phyloP scores from a whole-genome alignment of 306 rosid species.

The Neltuma alba region DNA sequence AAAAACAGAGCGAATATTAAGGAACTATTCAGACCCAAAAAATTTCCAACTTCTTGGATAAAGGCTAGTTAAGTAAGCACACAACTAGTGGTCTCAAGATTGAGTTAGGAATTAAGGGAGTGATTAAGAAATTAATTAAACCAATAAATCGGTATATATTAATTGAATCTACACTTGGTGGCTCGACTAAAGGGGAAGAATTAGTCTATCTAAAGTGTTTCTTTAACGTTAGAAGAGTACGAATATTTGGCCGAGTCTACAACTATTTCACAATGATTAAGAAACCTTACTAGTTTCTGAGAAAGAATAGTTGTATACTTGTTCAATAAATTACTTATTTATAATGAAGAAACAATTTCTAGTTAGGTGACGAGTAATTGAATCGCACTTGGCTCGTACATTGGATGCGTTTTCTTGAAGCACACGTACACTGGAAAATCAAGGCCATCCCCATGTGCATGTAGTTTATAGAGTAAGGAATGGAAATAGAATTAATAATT shows the following conservation, averaged over 20 bases:
- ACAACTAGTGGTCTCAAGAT: not conserved
- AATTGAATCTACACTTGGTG: not conserved
- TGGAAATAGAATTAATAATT: not conserved
- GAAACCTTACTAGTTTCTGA: not conserved
- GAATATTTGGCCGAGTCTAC: slow-evolving; percentile 29
- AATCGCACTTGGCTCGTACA: slow-evolving; percentile 20
- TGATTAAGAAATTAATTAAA: not conserved
- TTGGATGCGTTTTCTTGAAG: slow-evolving; percentile 44
- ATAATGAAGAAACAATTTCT: slow-evolving; percentile 42
- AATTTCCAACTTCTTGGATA: not conserved
- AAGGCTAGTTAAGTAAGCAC: not conserved
- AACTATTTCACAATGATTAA: not conserved
- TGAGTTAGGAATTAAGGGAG: not conserved
- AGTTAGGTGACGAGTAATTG: not conserved
- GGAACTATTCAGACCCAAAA: not conserved
- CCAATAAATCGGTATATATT: not conserved
- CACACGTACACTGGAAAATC: slow-evolving; percentile 25
- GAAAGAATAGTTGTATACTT: slow-evolving; percentile 25
- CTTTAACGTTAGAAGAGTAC: not conserved
- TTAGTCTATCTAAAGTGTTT: not conserved
- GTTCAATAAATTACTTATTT: slow-evolving; percentile 41
- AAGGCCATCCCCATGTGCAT: slow-evolving; percentile 48
- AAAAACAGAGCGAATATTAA: not conserved
- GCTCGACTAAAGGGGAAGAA: not conserved
- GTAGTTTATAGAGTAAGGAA: slow-evolving; percentile 46